These are phyloP conservation scores for Pseudozyma tsukubaensis DNA, from an alignment of 1,284 basidiomycete species.

Conservation along the genomic window DNA sequence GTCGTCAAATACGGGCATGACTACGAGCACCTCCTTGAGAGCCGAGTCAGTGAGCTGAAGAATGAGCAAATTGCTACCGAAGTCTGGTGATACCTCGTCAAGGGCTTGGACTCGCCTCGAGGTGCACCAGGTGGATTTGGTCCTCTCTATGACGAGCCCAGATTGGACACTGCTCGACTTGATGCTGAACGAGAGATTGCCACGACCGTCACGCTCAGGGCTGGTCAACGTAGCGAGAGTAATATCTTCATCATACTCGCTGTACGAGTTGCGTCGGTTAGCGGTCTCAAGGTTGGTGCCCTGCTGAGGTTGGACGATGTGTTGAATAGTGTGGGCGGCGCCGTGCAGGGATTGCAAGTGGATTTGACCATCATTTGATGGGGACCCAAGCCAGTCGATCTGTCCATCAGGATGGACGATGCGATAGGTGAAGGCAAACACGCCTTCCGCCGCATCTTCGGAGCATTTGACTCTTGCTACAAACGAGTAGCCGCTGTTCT, in stretches of 20 bases:
- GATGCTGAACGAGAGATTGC: slow-evolving; percentile 22
- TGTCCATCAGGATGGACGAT: slow-evolving; percentile 41
- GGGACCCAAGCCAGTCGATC: slow-evolving; percentile 45
- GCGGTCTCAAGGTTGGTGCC: slow-evolving; percentile 10
- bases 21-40: slow-evolving; percentile 18
- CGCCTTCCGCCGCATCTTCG: slow-evolving; percentile 7
- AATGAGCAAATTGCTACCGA: slow-evolving; percentile 22
- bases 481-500: slow-evolving; percentile 20
- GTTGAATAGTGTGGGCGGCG: slow-evolving; percentile 8
- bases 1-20: slow-evolving; percentile 30
- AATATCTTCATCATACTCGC: neutral
- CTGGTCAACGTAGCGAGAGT: slow-evolving; percentile 6
- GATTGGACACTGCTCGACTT: slow-evolving; percentile 18
- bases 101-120: slow-evolving; percentile 33
- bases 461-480: slow-evolving; percentile 23
- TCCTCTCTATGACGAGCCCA: slow-evolving; percentile 42
- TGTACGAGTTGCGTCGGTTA: neutral
- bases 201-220: neutral
- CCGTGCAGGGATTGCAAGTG: slow-evolving; percentile 5
- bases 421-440: slow-evolving; percentile 41
- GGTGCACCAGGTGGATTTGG: slow-evolving; percentile 50
- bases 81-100: slow-evolving; percentile 27
- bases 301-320: slow-evolving; percentile 14
- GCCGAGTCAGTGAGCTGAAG: slow-evolving; percentile 22
- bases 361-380: slow-evolving; percentile 38